Conservation (phyloP, 805 yeast species). For the Schwanniomyces pseudopolymorphus region DNA sequence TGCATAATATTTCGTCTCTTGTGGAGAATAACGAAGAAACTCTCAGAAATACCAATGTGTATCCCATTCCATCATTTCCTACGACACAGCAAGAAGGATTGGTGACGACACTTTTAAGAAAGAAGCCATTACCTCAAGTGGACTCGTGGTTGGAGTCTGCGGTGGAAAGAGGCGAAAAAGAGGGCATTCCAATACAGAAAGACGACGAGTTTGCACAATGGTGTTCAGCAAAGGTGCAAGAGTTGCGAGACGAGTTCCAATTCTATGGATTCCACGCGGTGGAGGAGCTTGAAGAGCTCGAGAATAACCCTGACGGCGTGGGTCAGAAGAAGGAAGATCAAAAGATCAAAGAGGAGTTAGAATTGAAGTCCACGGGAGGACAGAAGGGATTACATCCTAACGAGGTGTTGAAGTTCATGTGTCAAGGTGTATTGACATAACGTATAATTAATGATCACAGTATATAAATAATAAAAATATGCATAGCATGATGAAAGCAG, state of each 20-base stretch:
- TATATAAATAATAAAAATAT: neutral
- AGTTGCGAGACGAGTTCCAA: constrained; percentile 53
- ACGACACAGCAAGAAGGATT: constrained; percentile 80
- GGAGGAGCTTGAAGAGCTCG: constrained; percentile 39
- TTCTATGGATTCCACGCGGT: constrained; percentile 62
- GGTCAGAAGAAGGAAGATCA: constrained; percentile 19
- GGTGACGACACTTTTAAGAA: constrained; percentile 79
- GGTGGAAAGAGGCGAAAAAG: constrained; percentile 19
- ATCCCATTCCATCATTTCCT: constrained; percentile 83
- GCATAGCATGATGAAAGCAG: neutral
- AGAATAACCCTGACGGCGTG: constrained; percentile 27
- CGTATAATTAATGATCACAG: neutral
- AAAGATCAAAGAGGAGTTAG: constrained; percentile 18
- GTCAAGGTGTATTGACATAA: constrained; percentile 28
- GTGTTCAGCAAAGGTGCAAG: constrained; percentile 58
- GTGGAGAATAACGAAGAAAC: constrained; percentile 59
- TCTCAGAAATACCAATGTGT: constrained; percentile 69
- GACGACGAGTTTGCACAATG: constrained; percentile 70
- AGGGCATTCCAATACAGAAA: constrained; percentile 26
- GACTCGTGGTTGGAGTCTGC: constrained; percentile 71
- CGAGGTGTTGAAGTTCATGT: constrained; percentile 39
- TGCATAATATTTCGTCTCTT: constrained; percentile 72
- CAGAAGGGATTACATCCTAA: constrained; percentile 30
- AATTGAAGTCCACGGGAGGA: constrained; percentile 24
- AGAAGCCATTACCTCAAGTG: constrained; percentile 88